phyloP scores from a whole-genome alignment of 2,329 filamentous ascomycete genomes.

The Botrytis fragariae region DNA sequence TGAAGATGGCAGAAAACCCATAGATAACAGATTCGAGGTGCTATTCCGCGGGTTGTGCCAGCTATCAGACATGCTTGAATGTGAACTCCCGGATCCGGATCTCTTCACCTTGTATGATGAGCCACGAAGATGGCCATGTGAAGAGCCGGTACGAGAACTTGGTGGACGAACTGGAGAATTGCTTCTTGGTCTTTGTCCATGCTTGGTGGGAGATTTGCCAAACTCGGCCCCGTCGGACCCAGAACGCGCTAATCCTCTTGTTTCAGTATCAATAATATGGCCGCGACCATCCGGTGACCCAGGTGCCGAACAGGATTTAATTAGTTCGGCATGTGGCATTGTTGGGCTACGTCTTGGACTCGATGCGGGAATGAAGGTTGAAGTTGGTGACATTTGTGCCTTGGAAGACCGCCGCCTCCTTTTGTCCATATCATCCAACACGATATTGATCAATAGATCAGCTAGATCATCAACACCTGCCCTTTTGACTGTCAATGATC shows the following conservation, averaged over 20 bases:
- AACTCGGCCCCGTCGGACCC: slow-evolving; percentile 35
- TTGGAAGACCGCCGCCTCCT: slow-evolving; percentile 85
- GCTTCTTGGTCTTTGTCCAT: slow-evolving; percentile 59
- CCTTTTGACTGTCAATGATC: slow-evolving; percentile 83
- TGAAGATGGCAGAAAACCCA: slow-evolving; percentile 71
- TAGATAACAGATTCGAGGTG: slow-evolving; percentile 71
- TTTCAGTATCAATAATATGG: slow-evolving; percentile 37
- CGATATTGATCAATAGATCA: slow-evolving; percentile 87
- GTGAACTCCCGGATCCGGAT: slow-evolving; percentile 89
- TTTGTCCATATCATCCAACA: slow-evolving; percentile 95
- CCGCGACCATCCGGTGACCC: slow-evolving; percentile 40
- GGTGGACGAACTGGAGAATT: slow-evolving; percentile 76
- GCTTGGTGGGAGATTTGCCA: slow-evolving; percentile 33
- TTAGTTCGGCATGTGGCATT: slow-evolving; percentile 62
- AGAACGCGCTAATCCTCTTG: slow-evolving; percentile 32
- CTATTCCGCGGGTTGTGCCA: slow-evolving; percentile 66
- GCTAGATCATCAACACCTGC: slow-evolving; percentile 85
- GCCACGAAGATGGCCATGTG: slow-evolving; percentile 59
- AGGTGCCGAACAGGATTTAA: slow-evolving; percentile 64
- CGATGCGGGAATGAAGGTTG: slow-evolving; percentile 59
- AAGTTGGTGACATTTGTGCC: slow-evolving; percentile 73
- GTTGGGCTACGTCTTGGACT: slow-evolving; percentile 63
- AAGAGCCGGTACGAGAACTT: slow-evolving; percentile 65
- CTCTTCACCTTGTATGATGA: slow-evolving; percentile 70
- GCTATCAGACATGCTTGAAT: slow-evolving; percentile 70